Evolutionary conservation across 73 alveolate genomes (phyloP), one percentile per base, ranked within the genome.

Genomic region (Breviolum minutum): DNA sequence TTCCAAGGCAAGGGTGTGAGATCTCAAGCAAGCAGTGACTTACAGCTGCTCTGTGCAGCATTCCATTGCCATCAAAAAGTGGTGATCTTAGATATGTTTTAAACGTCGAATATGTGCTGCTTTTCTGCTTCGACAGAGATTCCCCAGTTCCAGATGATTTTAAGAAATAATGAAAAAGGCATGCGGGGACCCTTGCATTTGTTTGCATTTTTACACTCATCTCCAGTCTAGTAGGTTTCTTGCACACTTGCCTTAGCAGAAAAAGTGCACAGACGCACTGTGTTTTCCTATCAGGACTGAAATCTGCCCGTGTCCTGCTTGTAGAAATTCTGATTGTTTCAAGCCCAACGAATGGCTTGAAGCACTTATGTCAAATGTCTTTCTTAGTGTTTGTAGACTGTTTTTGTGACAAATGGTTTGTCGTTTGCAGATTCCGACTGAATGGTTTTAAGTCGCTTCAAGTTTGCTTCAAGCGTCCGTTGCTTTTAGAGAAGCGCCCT

Each of bases 1-100:
- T 77, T 16, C 63, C 68, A 40, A 80, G 88, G 88, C 68, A 32
- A 80, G 54, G 32, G 88, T 80, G 88, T 80, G 68, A 80, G 68
- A 40, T 40, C 83, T 73, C 83, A 26, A 60, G 48, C 83, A 22
- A 9, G 88, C 88, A 48, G 69, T 19, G 69, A 80, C 63, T 5
- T 30, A 27, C 88, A 8, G 54, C 54, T 40, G 54, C 54, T 40
- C 10, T 80, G 88, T 13, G 68, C 22, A 63, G 8, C 17, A 80
- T 8, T 9, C 27, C 88, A 80, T 80, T 27, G 54, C 54, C 54
- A 40, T 40, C 54, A 40, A 40, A 40, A 40, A 40, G 54, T 40
- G 54, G 54, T 40, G 0, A 73, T 73, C 29, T 73, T 10, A 73
- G 7, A 40, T 26, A 24, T 7, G 54, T 24, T 26, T 30, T 30